A percentile compares a stretch with the other conserved stretches of the same genome.
Evolutionary conservation across 208 protist species (phyloP).

Genomic region (Leishmania amazonensis): DNA sequence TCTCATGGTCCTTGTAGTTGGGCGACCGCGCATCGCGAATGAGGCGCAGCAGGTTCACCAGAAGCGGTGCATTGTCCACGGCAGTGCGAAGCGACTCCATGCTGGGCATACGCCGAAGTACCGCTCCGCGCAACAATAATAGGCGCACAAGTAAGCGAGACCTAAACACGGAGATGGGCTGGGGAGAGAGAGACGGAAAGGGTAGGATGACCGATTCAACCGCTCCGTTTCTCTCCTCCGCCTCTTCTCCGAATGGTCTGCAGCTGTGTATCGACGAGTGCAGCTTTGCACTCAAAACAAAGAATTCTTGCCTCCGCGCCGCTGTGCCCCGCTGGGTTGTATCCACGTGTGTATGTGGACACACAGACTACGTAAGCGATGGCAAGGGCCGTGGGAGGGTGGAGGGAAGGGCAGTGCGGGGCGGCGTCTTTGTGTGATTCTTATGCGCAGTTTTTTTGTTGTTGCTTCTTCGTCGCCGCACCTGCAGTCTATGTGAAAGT

Average conservation of each 20-base stretch:
- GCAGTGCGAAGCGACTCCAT: conserved; percentile 32
- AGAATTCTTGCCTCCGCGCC: too few relatives aligned
- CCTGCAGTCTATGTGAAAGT: not conserved
- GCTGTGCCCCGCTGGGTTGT: not conserved
- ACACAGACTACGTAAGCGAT: not conserved
- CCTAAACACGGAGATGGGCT: not conserved
- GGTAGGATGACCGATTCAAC: not conserved
- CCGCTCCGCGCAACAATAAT: not conserved
- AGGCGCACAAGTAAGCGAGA: not conserved
- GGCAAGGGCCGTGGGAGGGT: not conserved
- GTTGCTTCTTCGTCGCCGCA: not conserved
- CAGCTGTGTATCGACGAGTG: not conserved
- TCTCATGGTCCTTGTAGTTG: conserved; percentile 35
- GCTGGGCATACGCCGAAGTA: not conserved
- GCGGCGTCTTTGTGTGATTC: not conserved
- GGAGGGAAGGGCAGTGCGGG: not conserved
- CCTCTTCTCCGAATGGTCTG: not conserved
- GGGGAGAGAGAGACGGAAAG: not conserved
- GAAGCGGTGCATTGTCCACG: conserved; percentile 39
- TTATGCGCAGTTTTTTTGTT: not conserved
- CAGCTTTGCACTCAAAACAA: not conserved
- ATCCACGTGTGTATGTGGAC: not conserved
- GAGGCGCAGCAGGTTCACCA: conserved; percentile 51
- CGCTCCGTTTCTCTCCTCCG: not conserved
- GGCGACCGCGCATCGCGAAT: conserved; percentile 46